Base-by-base conservation (phyloP, 2,329 filamentous ascomycete species). In the Arthrobotrys iridis region DNA sequence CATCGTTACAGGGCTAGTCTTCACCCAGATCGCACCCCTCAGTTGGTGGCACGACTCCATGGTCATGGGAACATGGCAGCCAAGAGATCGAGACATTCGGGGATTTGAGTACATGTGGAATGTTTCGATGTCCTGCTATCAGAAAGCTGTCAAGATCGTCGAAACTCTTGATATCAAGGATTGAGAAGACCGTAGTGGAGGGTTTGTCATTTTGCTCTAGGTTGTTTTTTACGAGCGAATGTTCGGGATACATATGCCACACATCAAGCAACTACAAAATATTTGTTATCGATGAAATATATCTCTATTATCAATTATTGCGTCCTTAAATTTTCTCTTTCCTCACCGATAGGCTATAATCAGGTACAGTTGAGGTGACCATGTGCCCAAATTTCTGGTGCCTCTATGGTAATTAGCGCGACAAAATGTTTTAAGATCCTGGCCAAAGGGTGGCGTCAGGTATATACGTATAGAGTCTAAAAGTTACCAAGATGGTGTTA, bases 31-130 rank as follows among this genome's bases (percentile, higher is more conserved):
- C 18, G 58, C 57, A 10, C 63, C 55, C 15, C 45, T 75, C 11
- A 68, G 63, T 20, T 68, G 71, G 71, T 75, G 71, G 26, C 41
- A 63, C 28, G 60, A 75, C 13, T 67, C 63, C 5, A 68, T 75
- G 37, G 11, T 75, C 20, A 15, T 63, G 52, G 50, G 48, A 18
- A 28, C 43, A 10, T 48, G 70, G 66, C 18, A 57, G 62, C 20
- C 20, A 22, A 15, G 43, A 59, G 43, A 30, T 63, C 18, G 43
- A 18, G n/a, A 50, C 22, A 18, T 63, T 37, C 43, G 55, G 8
- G 35, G 60, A 58, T 35, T 62, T 52, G 30, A 46, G 28, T 10
- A 18, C 20, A 45, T 55, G 50, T 7, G 50, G 18, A 28, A 55
- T 22, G 28, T 43, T 37, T 52, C 63, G 0, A 20, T 68, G 7